Evolutionary conservation across 495 filamentous ascomycete genomes (phyloP).

Genomic region (Aspergillus wentii): DNA sequence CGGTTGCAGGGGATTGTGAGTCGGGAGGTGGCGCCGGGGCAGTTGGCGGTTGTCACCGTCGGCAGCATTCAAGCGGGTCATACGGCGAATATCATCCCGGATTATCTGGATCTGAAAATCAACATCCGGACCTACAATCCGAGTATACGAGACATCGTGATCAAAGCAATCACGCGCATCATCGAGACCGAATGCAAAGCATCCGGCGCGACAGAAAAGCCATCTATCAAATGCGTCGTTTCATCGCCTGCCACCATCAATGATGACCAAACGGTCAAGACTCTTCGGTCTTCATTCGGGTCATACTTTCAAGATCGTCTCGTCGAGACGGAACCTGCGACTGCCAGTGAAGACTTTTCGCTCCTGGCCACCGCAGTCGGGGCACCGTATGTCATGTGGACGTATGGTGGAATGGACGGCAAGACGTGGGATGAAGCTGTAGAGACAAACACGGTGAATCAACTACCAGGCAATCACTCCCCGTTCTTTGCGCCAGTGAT

Average conservation of each 20-base stretch:
- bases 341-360: conserved; percentile 54
- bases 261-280: conserved; percentile 34
- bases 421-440: conserved; percentile 44
- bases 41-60: conserved; percentile 51
- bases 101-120: conserved; percentile 42
- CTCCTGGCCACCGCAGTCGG: conserved; percentile 47
- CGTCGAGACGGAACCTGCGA: conserved; percentile 17
- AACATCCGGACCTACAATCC: conserved; percentile 40
- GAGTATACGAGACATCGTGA: conserved; percentile 34
- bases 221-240: conserved; percentile 28
- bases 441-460: conserved; percentile 31
- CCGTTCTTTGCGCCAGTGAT: conserved; percentile 57
- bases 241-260: conserved; percentile 50
- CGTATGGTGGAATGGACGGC: conserved; percentile 48
- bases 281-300: conserved; percentile 35
- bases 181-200: conserved; percentile 51
- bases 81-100: conserved; percentile 50
- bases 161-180: conserved; percentile 44
- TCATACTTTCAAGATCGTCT: conserved; percentile 35
- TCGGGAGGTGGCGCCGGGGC: conserved; percentile 46
- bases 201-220: conserved; percentile 30
- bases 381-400: conserved; percentile 51
- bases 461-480: conserved; percentile 54
- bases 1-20: conserved; percentile 52
- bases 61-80: conserved; percentile 47